phyloP scores from a whole-genome alignment of 2,329 filamentous ascomycete genomes.

The Apiospora koreana region DNA sequence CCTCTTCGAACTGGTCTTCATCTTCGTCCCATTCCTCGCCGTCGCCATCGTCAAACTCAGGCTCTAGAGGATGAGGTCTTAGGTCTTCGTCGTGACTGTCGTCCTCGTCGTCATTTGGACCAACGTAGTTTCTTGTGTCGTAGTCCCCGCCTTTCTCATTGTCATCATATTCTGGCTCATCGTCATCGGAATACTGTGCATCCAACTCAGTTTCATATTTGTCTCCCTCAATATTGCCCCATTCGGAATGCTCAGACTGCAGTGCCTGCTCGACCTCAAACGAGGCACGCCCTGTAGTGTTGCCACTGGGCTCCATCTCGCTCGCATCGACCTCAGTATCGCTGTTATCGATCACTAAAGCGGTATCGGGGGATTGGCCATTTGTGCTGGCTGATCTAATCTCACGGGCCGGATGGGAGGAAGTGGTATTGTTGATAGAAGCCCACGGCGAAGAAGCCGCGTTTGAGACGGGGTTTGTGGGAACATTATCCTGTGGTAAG shows the following conservation, averaged over 20 bases:
- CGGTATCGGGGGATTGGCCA: slow-evolving; percentile 26
- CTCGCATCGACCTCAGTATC: slow-evolving; percentile 26
- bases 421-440: slow-evolving; percentile 25
- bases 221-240: slow-evolving; percentile 17
- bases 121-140: slow-evolving; percentile 30
- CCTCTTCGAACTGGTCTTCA: slow-evolving; percentile 21
- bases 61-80: slow-evolving; percentile 25
- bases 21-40: slow-evolving; percentile 14
- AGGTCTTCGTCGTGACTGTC: slow-evolving; percentile 33
- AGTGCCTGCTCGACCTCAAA: slow-evolving; percentile 18
- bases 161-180: slow-evolving; percentile 29
- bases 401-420: slow-evolving; percentile 16
- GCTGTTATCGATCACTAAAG: slow-evolving; percentile 31
- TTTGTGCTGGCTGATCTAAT: slow-evolving; percentile 22
- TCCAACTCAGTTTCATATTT: slow-evolving; percentile 17
- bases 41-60: slow-evolving; percentile 27
- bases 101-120: slow-evolving; percentile 33
- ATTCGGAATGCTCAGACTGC: slow-evolving; percentile 18
- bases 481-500: neutral
- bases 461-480: neutral
- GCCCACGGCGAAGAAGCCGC: slow-evolving; percentile 25
- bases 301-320: neutral
- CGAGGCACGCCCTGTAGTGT: neutral
- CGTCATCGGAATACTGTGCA: slow-evolving; percentile 19
- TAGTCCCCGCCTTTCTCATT: slow-evolving; percentile 35